These are phyloP conservation scores for Crassisporium funariophilum DNA, from an alignment of 768 basidiomycete species.

Conservation along the genomic window DNA sequence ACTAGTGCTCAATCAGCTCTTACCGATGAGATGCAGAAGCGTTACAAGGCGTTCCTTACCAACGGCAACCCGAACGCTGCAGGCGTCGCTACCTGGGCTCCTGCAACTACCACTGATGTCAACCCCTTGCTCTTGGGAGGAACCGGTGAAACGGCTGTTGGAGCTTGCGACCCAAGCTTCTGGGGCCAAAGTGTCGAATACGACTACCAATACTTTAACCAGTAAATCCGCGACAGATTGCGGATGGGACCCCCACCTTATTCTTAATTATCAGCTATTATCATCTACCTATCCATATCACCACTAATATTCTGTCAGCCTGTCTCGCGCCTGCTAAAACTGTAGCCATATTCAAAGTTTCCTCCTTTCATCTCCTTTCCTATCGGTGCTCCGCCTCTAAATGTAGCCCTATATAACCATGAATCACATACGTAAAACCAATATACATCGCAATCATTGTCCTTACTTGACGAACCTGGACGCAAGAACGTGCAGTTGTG, in stretches of 20 bases:
- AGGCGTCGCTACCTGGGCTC: conserved; percentile 53
- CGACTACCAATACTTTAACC: conserved; percentile 69
- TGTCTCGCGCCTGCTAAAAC: not conserved
- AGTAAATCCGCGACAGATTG: conserved; percentile 34
- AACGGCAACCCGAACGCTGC: conserved; percentile 63
- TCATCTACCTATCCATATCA: too few relatives aligned
- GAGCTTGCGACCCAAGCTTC: conserved; percentile 65
- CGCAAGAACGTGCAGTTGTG: too few relatives aligned
- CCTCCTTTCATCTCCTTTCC: conserved; percentile 4
- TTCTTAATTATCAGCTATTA: not conserved
- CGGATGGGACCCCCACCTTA: not conserved
- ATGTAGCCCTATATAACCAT: not conserved
- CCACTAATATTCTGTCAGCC: not conserved
- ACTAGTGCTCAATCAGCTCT: conserved; percentile 58
- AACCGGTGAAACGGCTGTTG: conserved; percentile 48
- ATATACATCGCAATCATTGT: too few relatives aligned
- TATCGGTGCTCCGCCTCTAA: not conserved
- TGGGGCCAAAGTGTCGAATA: conserved; percentile 68
- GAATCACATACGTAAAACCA: too few relatives aligned
- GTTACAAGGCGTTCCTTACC: conserved; percentile 67
- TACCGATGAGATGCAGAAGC: conserved; percentile 64
- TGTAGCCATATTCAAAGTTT: not conserved
- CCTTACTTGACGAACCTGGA: too few relatives aligned
- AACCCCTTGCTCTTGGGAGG: conserved; percentile 66
- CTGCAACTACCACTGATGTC: conserved; percentile 52